A percentile compares a stretch with the other conserved stretches of the same genome.
Evolutionary conservation across 139 green algal genomes (phyloP).

Genomic region (Penium margaritaceum): DNA sequence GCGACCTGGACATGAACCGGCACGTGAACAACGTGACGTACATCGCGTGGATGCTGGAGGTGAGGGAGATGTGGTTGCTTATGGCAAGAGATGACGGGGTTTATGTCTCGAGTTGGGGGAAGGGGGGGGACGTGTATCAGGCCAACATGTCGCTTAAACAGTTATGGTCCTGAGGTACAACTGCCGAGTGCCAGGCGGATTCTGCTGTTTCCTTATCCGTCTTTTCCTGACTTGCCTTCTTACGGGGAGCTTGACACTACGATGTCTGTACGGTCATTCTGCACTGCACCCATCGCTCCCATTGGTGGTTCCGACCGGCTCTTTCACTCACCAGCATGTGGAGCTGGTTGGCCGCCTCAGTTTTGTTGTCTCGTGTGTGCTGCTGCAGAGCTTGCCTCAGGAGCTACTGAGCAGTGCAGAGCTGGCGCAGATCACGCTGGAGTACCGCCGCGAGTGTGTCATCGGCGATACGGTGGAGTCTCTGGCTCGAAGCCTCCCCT

Average conservation of each 20-base stretch:
- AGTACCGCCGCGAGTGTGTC: conserved; percentile 33
- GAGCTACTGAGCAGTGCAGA: conserved; percentile 21
- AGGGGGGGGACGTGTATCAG: not conserved
- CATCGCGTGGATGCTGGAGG: conserved; percentile 80
- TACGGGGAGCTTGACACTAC: too few relatives aligned
- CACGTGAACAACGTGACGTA: conserved; percentile 98
- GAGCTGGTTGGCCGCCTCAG: conserved; percentile 55
- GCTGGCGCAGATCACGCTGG: conserved; percentile 34
- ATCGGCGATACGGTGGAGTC: conserved; percentile 28
- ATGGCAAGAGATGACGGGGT: not conserved
- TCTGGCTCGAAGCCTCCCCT: not conserved
- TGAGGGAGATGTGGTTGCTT: conserved; percentile 3
- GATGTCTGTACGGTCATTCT: not conserved
- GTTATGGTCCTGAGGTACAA: not conserved
- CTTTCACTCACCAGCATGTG: not conserved
- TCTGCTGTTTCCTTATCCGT: not conserved
- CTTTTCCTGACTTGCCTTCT: not conserved
- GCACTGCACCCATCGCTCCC: not conserved
- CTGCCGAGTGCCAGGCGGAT: not conserved
- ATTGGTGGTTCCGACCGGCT: not conserved
- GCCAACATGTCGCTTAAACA: not conserved
- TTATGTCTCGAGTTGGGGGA: not conserved
- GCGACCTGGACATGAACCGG: conserved; percentile 93
- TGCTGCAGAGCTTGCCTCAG: conserved; percentile 61
- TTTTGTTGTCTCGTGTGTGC: conserved; percentile 18